Evolutionary conservation across 768 basidiomycete genomes (phyloP), one percentile per base, ranked within the genome.

Genomic region (Phylloporus scabripes): DNA sequence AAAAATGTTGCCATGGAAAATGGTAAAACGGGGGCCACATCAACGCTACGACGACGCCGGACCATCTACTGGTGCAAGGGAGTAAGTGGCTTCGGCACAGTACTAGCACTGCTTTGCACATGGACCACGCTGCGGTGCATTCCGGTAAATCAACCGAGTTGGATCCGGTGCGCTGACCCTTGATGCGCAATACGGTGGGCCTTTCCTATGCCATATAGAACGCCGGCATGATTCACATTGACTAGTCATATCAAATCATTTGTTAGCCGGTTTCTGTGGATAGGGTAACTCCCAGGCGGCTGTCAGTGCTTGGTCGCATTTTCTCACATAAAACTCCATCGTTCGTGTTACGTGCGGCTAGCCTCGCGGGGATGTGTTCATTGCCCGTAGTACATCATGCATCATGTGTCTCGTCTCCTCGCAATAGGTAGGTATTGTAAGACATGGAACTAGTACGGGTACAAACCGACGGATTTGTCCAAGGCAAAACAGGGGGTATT

Each of bases 401-500:
- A 23, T 23, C 21, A 23, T 23, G 21, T 5, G 5, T 23, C 21
- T 3, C 11, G 28, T 29, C 9, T 29, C 28, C 28, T 33, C 32
- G 32, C 32, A n/a, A 33, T 15, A 33, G 32, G 32, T 23, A 5
- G 21, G 21, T 23, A 23, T 23, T 23, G 21, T 23, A 23, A 23
- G 21, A 23, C 21, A n/a, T n/a, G n/a, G n/a, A n/a, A n/a, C n/a
- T n/a, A n/a, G n/a, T n/a, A n/a, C n/a, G n/a, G n/a, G n/a, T n/a
- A n/a, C n/a, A n/a, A n/a, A n/a, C n/a, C n/a, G n/a, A n/a, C n/a
- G n/a, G n/a, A n/a, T n/a, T n/a, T n/a, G n/a, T n/a, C n/a, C n/a
- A n/a, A n/a, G n/a, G n/a, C n/a, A 33, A 4, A 7, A 48, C 43
- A 60, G 60, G 54, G 60, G 60, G 4, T 40, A 53, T 60, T 54